A percentile compares a stretch with the other conserved stretches of the same genome.
Evolutionary conservation across 352 stramenopile species (phyloP).

Genomic region (Phytophthora idaei): DNA sequence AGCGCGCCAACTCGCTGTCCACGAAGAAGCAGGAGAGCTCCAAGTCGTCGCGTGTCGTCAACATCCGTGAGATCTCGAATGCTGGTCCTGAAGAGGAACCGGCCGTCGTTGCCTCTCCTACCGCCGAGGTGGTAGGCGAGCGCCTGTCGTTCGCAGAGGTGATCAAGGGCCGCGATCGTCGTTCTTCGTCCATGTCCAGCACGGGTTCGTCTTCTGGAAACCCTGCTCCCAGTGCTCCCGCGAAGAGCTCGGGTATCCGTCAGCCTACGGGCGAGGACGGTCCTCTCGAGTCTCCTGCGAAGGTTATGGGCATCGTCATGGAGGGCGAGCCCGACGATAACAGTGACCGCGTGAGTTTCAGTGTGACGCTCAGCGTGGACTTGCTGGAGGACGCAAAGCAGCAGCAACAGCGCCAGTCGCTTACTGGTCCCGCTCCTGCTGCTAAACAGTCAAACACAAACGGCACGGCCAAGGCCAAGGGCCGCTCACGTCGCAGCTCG

Average conservation of each 20-base stretch:
- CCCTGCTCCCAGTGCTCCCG: conserved; percentile 28
- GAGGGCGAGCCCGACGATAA: conserved; percentile 63
- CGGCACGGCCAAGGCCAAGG: conserved; percentile 40
- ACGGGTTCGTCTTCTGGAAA: conserved; percentile 35
- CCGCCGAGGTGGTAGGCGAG: conserved; percentile 39
- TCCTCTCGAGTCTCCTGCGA: conserved; percentile 64
- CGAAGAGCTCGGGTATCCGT: conserved; percentile 43
- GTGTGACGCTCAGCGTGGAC: conserved; percentile 79
- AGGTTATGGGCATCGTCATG: conserved; percentile 81
- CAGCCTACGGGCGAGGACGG: conserved; percentile 84
- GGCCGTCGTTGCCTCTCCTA: conserved; percentile 36
- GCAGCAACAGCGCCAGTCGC: conserved; percentile 57
- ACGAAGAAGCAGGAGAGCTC: conserved; percentile 59
- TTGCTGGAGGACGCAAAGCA: conserved; percentile 70
- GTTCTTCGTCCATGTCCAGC: conserved; percentile 54
- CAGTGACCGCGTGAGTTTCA: conserved; percentile 79
- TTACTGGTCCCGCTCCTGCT: conserved; percentile 40
- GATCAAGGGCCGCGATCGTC: conserved; percentile 50
- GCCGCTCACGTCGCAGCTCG: conserved; percentile 53
- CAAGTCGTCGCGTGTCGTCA: conserved; percentile 81
- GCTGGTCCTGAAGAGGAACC: conserved; percentile 45
- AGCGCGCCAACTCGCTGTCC: conserved; percentile 63
- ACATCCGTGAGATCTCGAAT: conserved; percentile 65
- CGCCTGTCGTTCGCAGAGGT: conserved; percentile 58
- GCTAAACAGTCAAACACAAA: conserved; percentile 34